Conservation (phyloP, 2,329 filamentous ascomycete species). For the Teratosphaeria destructans region DNA sequence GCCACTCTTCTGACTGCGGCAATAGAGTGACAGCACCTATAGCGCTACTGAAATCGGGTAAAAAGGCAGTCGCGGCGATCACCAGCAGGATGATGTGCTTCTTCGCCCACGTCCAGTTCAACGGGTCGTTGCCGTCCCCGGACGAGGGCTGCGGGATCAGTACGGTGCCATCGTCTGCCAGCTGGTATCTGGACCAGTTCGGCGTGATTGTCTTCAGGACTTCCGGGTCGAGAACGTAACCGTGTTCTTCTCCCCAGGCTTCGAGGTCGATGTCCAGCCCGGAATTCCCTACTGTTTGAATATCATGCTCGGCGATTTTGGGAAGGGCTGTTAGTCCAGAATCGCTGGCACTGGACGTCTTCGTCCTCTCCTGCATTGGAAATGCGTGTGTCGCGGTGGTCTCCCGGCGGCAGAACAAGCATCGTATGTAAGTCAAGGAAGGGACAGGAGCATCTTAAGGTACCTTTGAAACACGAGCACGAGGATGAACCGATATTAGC, state of each 20-base stretch:
- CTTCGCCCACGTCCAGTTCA: constrained; percentile 21
- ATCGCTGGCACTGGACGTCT: neutral
- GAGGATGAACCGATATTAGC: neutral
- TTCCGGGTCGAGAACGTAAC: constrained; percentile 25
- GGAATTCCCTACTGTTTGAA: neutral
- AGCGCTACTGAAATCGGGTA: constrained; percentile 28
- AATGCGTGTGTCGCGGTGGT: neutral
- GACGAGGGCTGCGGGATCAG: constrained; percentile 11
- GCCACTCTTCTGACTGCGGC: neutral
- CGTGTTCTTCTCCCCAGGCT: constrained; percentile 17
- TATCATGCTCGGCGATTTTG: neutral
- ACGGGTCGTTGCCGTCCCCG: constrained; percentile 8
- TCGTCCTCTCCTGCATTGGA: neutral
- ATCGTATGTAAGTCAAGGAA: neutral
- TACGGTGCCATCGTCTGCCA: constrained; percentile 7
- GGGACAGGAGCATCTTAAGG: neutral
- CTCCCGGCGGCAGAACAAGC: neutral
- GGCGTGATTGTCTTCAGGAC: constrained; percentile 24
- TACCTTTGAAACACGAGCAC: neutral
- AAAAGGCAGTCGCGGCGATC: constrained; percentile 21
- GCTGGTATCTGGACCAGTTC: constrained; percentile 25
- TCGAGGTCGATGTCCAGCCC: constrained; percentile 13
- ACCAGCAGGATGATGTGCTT: constrained; percentile 31
- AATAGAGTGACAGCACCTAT: constrained; percentile 29
- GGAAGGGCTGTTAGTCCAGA: neutral